Conservation (phyloP, 1,139 yeast species). For the Scheffersomyces parashehatae region DNA sequence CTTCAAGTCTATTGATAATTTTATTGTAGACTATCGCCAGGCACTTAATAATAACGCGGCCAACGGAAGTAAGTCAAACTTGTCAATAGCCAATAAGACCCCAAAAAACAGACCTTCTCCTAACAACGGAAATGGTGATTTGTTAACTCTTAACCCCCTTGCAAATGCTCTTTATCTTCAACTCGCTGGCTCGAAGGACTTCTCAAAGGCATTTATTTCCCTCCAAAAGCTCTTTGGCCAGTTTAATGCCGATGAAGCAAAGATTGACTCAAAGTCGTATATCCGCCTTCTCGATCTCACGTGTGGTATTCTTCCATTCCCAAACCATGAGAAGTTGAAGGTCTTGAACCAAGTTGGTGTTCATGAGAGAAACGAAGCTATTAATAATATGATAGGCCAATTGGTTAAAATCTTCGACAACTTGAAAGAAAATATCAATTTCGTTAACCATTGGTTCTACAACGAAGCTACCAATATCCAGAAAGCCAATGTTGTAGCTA, state of each 20-base stretch:
- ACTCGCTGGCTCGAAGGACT: constrained; percentile 48
- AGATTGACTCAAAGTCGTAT: constrained; percentile 29
- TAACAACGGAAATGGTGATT: constrained; percentile 19
- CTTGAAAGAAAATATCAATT: constrained; percentile 32
- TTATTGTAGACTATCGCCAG: constrained; percentile 42
- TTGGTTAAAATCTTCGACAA: constrained; percentile 38
- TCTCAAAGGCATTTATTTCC: constrained; percentile 40
- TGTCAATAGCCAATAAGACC: constrained; percentile 3
- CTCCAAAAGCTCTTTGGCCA: constrained; percentile 34
- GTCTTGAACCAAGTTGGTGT: constrained; percentile 39
- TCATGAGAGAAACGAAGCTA: constrained; percentile 32
- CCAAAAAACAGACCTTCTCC: constrained; percentile 4
- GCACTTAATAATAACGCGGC: constrained; percentile 16
- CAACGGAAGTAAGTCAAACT: constrained; percentile 5
- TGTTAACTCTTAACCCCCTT: constrained; percentile 59
- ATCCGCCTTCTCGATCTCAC: constrained; percentile 53
- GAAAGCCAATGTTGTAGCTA: constrained; percentile 58
- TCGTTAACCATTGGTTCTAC: constrained; percentile 49
- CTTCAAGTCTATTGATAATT: constrained; percentile 43
- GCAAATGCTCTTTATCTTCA: constrained; percentile 62
- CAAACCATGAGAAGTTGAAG: constrained; percentile 45
- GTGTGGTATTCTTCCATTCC: constrained; percentile 61
- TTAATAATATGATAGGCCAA: constrained; percentile 31
- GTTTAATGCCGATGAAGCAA: constrained; percentile 18
- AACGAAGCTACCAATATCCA: constrained; percentile 54